phyloP scores from a whole-genome alignment of 805 yeast genomes.

The Henningerozyma blattae region DNA sequence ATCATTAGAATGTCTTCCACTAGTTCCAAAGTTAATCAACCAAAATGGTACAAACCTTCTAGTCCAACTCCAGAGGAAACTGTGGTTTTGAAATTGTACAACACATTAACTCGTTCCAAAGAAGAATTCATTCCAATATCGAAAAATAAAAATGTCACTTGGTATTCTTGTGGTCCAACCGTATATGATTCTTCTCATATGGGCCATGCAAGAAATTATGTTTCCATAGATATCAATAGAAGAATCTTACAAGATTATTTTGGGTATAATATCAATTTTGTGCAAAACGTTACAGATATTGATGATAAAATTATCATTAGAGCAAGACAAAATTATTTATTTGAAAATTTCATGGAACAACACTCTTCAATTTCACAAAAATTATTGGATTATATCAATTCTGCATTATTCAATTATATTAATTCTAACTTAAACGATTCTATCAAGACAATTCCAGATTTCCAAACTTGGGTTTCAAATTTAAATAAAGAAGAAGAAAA shows the following conservation, averaged over 20 bases:
- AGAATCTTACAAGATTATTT: conserved; percentile 83
- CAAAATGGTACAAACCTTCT: conserved; percentile 39
- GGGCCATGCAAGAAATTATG: conserved; percentile 98
- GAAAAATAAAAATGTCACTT: conserved; percentile 51
- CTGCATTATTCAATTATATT: conserved; percentile 39
- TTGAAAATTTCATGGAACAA: conserved; percentile 41
- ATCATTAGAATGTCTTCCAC: no score
- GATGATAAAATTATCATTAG: conserved; percentile 94
- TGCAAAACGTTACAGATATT: conserved; percentile 97
- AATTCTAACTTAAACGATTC: conserved; percentile 37
- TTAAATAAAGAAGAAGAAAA: conserved; percentile 42
- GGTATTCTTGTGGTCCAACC: conserved; percentile 99
- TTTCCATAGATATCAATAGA: conserved; percentile 85
- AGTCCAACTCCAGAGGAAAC: conserved; percentile 19
- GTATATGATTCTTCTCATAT: conserved; percentile 92
- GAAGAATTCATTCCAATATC: conserved; percentile 63
- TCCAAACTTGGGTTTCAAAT: conserved; percentile 38
- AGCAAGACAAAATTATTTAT: conserved; percentile 81
- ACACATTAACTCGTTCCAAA: conserved; percentile 74
- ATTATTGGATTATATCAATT: conserved; percentile 28
- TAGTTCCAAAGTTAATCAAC: conserved; percentile 30
- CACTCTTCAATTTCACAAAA: conserved; percentile 14
- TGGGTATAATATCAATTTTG: conserved; percentile 77
- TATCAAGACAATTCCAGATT: conserved; percentile 25
- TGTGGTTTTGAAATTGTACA: conserved; percentile 56